These are phyloP conservation scores for Daedaleopsis nitida DNA, from an alignment of 768 basidiomycete species.

Conservation along the genomic window DNA sequence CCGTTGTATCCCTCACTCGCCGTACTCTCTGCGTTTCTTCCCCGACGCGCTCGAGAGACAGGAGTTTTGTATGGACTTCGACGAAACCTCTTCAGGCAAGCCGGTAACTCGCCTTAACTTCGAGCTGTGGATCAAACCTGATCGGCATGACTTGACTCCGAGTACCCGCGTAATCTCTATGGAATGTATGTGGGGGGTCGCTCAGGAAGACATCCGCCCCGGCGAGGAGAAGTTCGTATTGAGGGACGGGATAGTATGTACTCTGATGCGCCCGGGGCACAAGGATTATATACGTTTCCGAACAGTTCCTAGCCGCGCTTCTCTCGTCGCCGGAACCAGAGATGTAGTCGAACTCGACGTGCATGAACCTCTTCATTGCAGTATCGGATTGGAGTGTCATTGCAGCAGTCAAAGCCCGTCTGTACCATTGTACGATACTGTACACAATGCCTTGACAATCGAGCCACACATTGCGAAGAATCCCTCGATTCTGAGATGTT, in stretches of 20 bases:
- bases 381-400: no score
- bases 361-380: no score
- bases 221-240: not conserved
- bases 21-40: not conserved
- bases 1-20: not conserved
- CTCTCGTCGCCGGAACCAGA: not conserved
- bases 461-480: no score
- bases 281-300: not conserved
- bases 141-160: not conserved
- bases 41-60: not conserved
- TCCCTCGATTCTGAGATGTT: no score
- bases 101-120: not conserved
- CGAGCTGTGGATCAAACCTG: not conserved
- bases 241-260: not conserved
- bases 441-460: no score
- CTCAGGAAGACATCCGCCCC: not conserved
- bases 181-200: not conserved
- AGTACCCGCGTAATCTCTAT: not conserved
- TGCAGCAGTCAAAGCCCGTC: no score
- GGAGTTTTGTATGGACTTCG: not conserved
- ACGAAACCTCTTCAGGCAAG: not conserved
- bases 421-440: no score
- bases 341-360: not conserved
- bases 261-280: not conserved
- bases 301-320: not conserved